phyloP scores from a whole-genome alignment of 441 rosid genomes.

The Populus tomentosa region DNA sequence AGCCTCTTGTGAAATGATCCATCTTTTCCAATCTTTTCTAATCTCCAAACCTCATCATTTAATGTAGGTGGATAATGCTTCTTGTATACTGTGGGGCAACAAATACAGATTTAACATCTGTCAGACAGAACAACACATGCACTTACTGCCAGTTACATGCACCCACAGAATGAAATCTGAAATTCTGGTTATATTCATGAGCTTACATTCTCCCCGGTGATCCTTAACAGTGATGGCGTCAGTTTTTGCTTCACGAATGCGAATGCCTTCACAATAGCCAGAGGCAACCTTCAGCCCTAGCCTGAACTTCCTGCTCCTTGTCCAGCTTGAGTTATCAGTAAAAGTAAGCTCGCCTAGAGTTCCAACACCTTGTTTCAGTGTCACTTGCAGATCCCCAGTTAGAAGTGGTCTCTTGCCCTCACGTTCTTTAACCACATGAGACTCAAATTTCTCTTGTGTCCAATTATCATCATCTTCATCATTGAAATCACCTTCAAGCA shows the following conservation, averaged over 20 bases:
- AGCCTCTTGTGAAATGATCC: conserved; percentile 92
- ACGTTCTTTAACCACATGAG: conserved; percentile 81
- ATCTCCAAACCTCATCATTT: conserved; percentile 84
- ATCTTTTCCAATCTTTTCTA: conserved; percentile 91
- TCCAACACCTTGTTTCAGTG: conserved; percentile 83
- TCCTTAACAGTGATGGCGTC: conserved; percentile 89
- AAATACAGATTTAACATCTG: conserved; percentile 2
- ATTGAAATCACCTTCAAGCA: conserved; percentile 89
- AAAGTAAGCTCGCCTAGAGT: conserved; percentile 77
- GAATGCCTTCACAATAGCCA: conserved; percentile 59
- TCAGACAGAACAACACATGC: background rate
- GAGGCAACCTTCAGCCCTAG: conserved; percentile 76
- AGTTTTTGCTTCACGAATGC: conserved; percentile 81
- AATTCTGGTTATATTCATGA: conserved; percentile 4
- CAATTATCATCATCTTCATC: conserved; percentile 62
- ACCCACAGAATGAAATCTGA: background rate
- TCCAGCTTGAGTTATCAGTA: conserved; percentile 94
- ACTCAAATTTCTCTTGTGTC: conserved; percentile 70
- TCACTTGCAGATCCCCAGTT: conserved; percentile 8
- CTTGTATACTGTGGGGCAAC: conserved; percentile 61
- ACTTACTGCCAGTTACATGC: background rate
- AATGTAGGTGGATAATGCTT: conserved; percentile 89
- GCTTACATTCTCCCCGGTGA: conserved; percentile 88
- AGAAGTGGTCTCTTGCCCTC: conserved; percentile 86
- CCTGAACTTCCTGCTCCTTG: conserved; percentile 82